Evolutionary conservation across 2,329 filamentous ascomycete genomes (phyloP).

Genomic region (Ilyonectria sp.): DNA sequence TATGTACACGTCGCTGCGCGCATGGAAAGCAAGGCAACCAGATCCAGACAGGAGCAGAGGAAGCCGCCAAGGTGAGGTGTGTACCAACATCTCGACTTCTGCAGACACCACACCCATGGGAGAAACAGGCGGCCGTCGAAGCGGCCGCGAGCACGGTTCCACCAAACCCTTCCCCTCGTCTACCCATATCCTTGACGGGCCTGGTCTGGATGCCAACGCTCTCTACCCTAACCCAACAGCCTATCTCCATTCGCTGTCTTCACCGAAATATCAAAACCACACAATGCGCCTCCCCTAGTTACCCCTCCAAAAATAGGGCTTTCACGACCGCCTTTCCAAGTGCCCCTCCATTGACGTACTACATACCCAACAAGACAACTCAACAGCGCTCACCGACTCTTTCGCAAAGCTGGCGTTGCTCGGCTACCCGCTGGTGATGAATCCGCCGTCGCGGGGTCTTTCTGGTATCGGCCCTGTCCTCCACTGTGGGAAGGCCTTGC

Average conservation of each 20-base stretch:
- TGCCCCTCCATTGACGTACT: slow-evolving; percentile 40
- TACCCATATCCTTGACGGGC: slow-evolving; percentile 27
- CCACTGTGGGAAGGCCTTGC: slow-evolving; percentile 14
- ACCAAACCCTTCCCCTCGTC: slow-evolving; percentile 36
- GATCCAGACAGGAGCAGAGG: slow-evolving; percentile 21
- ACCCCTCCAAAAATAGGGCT: slow-evolving; percentile 46
- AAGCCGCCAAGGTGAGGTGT: slow-evolving; percentile 42
- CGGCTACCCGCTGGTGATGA: slow-evolving; percentile 42
- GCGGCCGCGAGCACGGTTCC: slow-evolving; percentile 29
- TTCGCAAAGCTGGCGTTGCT: slow-evolving; percentile 42
- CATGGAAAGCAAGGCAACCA: slow-evolving; percentile 30
- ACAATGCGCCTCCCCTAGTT: slow-evolving; percentile 32
- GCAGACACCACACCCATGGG: slow-evolving; percentile 25
- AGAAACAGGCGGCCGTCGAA: slow-evolving; percentile 33
- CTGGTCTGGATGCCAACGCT: slow-evolving; percentile 31
- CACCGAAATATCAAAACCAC: slow-evolving; percentile 41
- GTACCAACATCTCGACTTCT: slow-evolving; percentile 29
- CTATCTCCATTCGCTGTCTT: slow-evolving; percentile 39
- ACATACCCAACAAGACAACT: slow-evolving; percentile 37
- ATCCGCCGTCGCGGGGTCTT: slow-evolving; percentile 38
- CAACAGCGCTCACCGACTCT: slow-evolving; percentile 46
- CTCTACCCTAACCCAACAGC: slow-evolving; percentile 41
- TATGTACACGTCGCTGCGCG: slow-evolving; percentile 42
- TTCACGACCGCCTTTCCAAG: slow-evolving; percentile 36
- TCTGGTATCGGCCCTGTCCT: slow-evolving; percentile 22